Evolutionary conservation across 2,329 filamentous ascomycete genomes (phyloP), one percentile per base, ranked within the genome.

Genomic region (Didymella pomorum): DNA sequence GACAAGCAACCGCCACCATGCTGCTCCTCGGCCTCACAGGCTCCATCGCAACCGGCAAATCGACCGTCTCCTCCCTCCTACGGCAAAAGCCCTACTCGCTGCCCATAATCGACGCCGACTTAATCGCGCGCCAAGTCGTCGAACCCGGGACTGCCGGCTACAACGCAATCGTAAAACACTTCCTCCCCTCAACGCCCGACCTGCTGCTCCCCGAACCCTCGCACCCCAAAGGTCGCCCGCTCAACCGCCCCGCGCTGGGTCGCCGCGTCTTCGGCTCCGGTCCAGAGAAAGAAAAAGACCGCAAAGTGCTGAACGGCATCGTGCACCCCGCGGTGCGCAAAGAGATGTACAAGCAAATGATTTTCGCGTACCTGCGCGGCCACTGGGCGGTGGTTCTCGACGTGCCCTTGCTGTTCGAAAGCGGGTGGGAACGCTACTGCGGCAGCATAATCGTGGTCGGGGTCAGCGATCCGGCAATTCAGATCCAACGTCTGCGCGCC

Each of bases 21-120:
- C 86, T 98, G 47, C 88, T 99, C 71, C 93, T 99, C 70, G 95
- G 95, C 56, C 87, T 99, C 25, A 99, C 95, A 9, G 95, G 95
- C 75, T 97, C 93, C 61, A 98, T 99, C 74, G 95, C 95, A 60
- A 99, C 95, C 6, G 95, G 95, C 76, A 99, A 99, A 85, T 97
- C 94, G 44, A 99, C 94, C 66, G 93, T 97, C 54, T 97, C 95
- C 26, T 83, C 85, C 37, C 85, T 97, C 68, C 90, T 99, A 70
- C 87, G 90, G 49, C 83, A 86, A 4, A 82, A 91, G 5, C 95
- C 94, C 0, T 91, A 97, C 82, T 89, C 86, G 60, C 85, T 99
- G 61, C 93, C 95, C 70, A 85, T 99, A 68, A 89, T 99, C 80
- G 95, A 99, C 75, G 94, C 95, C 74, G 95, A 99, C 80, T 80